Percentiles rank a stretch among this genome's conserved stretches.
These are phyloP conservation scores for Coemansia javaensis DNA, from an alignment of 192 early-diverging fungal species.

Conservation along the genomic window DNA sequence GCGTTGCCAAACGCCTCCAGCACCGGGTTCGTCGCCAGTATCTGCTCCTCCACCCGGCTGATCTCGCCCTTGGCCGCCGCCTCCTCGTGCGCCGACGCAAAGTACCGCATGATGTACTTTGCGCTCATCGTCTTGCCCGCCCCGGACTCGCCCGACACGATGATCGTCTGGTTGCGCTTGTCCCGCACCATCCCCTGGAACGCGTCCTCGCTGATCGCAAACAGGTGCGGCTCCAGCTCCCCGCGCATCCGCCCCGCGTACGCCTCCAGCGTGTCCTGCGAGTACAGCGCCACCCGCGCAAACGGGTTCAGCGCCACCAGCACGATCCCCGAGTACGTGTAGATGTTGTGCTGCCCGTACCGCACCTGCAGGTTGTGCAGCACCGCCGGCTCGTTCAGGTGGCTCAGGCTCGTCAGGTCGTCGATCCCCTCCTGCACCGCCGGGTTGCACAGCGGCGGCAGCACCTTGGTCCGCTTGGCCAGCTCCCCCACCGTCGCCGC, in stretches of 20 bases:
- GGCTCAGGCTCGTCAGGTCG: conserved; percentile 89
- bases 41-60: conserved; percentile 67
- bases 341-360: conserved; percentile 90
- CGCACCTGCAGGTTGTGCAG: conserved; percentile 88
- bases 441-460: conserved; percentile 93
- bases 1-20: conserved; percentile 99
- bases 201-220: conserved; percentile 97
- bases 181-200: conserved; percentile 94
- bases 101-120: conserved; percentile 98
- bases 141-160: conserved; percentile 94
- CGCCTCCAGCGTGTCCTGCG: conserved; percentile 86
- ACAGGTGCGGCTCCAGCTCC: conserved; percentile 96
- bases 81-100: conserved; percentile 73
- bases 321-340: conserved; percentile 99
- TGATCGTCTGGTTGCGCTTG: conserved; percentile 93
- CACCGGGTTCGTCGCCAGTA: conserved; percentile 95
- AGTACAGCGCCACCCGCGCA: conserved; percentile 77
- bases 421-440: conserved; percentile 83
- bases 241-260: conserved; percentile 91
- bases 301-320: conserved; percentile 98
- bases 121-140: conserved; percentile 97
- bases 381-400: conserved; percentile 94
- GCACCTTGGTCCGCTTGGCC: conserved; percentile 57
- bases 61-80: conserved; percentile 22
- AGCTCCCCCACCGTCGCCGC: conserved; percentile 69